A percentile compares a stretch with the other conserved stretches of the same genome.
phyloP scores from a whole-genome alignment of 805 yeast genomes.

The Metschnikowia koreensis region DNA sequence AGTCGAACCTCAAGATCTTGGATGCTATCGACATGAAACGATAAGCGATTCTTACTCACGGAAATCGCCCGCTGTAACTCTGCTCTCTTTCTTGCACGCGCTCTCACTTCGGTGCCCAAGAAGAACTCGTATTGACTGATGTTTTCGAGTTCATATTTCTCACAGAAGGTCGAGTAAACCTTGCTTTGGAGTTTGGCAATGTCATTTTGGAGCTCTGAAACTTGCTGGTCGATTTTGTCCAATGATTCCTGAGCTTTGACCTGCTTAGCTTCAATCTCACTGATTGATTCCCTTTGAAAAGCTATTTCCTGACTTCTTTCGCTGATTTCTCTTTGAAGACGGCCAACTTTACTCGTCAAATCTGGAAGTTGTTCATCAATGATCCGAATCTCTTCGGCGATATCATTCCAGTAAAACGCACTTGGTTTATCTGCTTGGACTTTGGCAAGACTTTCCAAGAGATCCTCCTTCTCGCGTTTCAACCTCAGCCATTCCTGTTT shows the following conservation, averaged over 20 bases:
- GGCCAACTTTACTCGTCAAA: constrained; percentile 45
- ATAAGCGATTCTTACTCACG: constrained; percentile 56
- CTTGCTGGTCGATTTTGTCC: constrained; percentile 16
- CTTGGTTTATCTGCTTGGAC: constrained; percentile 50
- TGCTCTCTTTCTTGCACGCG: constrained; percentile 58
- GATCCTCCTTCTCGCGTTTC: constrained; percentile 47
- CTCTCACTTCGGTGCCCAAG: constrained; percentile 58
- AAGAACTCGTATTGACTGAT: constrained; percentile 69
- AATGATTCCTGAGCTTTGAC: constrained; percentile 17
- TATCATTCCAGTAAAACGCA: constrained; percentile 52
- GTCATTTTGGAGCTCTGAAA: background rate
- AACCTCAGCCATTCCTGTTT: constrained; percentile 62
- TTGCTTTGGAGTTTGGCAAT: constrained; percentile 35
- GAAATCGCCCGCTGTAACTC: constrained; percentile 61
- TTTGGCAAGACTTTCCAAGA: constrained; percentile 50
- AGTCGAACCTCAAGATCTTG: constrained; percentile 50
- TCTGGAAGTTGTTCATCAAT: constrained; percentile 41
- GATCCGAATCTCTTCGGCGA: constrained; percentile 54
- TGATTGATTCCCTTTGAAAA: constrained; percentile 35
- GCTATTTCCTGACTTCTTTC: constrained; percentile 51
- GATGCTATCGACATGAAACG: constrained; percentile 62
- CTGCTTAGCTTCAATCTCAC: constrained; percentile 22
- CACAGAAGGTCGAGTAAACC: constrained; percentile 56
- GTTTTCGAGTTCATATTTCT: constrained; percentile 48
- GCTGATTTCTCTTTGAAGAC: constrained; percentile 42